Evolutionary conservation across 345 rosid genomes (phyloP).

Genomic region (Euphorbia tirucalli): DNA sequence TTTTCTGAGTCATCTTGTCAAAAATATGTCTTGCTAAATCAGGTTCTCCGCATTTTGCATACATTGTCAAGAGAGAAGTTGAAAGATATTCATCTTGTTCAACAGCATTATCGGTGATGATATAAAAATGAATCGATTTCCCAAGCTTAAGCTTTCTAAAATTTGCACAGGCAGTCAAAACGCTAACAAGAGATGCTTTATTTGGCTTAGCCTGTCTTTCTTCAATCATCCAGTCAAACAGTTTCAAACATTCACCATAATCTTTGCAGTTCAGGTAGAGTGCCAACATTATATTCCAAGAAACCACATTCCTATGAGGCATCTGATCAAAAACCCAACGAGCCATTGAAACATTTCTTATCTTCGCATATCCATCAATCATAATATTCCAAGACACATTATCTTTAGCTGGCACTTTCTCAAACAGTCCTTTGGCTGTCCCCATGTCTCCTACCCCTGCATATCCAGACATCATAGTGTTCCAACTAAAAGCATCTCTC

Average conservation of each 20-base stretch:
- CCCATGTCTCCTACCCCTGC: constrained; percentile 26
- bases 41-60: constrained; percentile 32
- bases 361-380: constrained; percentile 32
- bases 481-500: constrained; percentile 33
- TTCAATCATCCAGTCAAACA: constrained; percentile 48
- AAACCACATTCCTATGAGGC: constrained; percentile 31
- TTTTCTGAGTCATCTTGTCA: constrained; percentile 30
- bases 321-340: constrained; percentile 27
- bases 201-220: constrained; percentile 45
- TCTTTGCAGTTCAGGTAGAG: constrained; percentile 49
- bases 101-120: constrained; percentile 29
- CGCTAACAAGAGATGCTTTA: constrained; percentile 51
- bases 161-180: constrained; percentile 56
- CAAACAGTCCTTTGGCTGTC: constrained; percentile 31
- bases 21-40: constrained; percentile 30
- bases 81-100: constrained; percentile 49
- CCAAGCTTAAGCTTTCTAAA: constrained; percentile 48
- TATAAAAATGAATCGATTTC: constrained; percentile 43
- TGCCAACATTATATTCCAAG: constrained; percentile 45
- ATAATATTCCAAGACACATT: constrained; percentile 33
- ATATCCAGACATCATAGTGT: constrained; percentile 16
- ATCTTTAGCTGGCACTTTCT: constrained; percentile 25
- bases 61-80: constrained; percentile 57
- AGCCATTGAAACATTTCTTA: constrained; percentile 26
- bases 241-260: constrained; percentile 44